phyloP scores from a whole-genome alignment of 1,284 basidiomycete genomes.

The Cryptococcus jaspeensis region DNA sequence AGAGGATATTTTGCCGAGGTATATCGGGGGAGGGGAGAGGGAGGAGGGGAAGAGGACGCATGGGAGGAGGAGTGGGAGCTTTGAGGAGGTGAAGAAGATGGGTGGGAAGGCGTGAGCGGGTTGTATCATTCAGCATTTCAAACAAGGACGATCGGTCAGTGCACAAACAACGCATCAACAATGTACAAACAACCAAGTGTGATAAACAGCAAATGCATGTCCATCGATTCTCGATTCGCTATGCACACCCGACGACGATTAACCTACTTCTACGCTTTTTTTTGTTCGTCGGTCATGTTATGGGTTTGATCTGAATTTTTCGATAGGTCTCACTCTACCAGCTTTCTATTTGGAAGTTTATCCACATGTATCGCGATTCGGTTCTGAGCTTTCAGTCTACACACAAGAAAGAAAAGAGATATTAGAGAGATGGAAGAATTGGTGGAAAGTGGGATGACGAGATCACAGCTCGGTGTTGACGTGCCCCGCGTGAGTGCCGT shows the following conservation, averaged over 20 bases:
- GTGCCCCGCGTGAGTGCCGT: background rate
- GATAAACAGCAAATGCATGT: background rate
- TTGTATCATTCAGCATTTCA: no score
- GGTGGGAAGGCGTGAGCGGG: background rate
- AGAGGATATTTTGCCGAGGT: constrained; percentile 60
- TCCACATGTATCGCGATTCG: background rate
- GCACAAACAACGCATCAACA: background rate
- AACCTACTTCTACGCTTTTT: no score
- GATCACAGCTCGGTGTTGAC: background rate
- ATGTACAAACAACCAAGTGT: background rate
- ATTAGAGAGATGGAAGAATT: no score
- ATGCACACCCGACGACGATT: no score
- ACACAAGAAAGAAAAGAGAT: background rate
- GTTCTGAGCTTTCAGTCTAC: background rate
- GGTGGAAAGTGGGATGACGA: background rate
- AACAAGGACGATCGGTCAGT: no score
- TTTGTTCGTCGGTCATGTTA: no score
- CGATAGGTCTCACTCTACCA: no score
- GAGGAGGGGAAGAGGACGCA: constrained; percentile 44
- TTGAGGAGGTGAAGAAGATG: constrained; percentile 24
- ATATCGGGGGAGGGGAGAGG: constrained; percentile 48
- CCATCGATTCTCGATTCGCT: background rate
- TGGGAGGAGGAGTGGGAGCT: constrained; percentile 22
- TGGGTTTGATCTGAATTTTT: no score
- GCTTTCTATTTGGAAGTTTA: no score